Conservation (phyloP, 2,329 filamentous ascomycete genomes). For the Cordyceps cicadae region DNA sequence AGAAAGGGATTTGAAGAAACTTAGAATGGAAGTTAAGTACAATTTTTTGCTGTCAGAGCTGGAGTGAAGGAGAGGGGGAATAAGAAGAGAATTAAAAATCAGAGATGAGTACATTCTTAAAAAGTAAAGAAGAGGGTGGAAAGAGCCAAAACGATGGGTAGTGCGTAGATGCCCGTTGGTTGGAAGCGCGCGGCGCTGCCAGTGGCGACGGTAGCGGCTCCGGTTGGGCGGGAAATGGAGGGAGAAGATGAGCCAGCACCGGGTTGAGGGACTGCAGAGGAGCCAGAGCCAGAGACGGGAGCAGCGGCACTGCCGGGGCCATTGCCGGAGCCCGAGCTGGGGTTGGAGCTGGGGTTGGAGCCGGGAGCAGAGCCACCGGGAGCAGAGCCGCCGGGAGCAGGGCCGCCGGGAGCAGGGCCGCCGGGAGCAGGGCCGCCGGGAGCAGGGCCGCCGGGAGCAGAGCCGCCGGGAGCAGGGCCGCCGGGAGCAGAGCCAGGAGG, state of each 20-base stretch:
- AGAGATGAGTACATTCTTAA: not conserved
- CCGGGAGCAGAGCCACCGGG: too few species aligned
- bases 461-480: too few species aligned
- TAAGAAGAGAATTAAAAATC: not conserved
- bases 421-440: too few species aligned
- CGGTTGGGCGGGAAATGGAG: not conserved
- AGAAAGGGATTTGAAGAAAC: too few species aligned
- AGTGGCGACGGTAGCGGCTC: not conserved
- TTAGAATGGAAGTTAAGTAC: not conserved
- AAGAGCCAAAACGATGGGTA: not conserved
- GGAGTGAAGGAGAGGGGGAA: too few species aligned
- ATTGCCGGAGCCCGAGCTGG: not conserved
- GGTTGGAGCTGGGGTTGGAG: too few species aligned
- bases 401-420: too few species aligned
- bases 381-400: too few species aligned
- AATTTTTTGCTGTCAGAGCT: not conserved
- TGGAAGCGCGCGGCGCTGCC: not conserved
- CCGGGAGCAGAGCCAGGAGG: too few species aligned
- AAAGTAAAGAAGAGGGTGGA: constrained; percentile 2
- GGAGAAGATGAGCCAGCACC: not conserved
- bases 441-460: too few species aligned
- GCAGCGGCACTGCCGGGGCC: not conserved
- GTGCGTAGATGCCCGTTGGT: not conserved
- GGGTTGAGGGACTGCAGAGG: not conserved
- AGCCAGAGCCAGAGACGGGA: not conserved